Conservation (phyloP, 139 green algal species). For the Chlorella ohadii region DNA sequence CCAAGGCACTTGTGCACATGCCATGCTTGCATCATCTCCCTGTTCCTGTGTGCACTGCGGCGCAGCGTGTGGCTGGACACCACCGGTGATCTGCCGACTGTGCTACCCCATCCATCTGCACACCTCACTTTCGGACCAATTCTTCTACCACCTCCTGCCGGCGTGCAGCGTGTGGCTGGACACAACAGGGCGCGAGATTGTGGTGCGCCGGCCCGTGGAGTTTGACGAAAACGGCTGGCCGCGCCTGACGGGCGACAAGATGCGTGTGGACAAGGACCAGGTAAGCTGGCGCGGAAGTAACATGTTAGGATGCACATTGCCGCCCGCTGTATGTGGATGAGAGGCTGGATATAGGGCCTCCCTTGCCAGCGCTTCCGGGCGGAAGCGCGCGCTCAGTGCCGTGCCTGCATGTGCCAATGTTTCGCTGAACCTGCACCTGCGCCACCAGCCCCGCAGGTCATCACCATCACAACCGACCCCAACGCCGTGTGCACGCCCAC, state of each 20-base stretch:
- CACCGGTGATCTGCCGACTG: too few species aligned
- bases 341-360: too few species aligned
- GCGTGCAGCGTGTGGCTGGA: constrained; percentile 85
- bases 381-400: too few species aligned
- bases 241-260: constrained; percentile 5
- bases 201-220: constrained; percentile 39
- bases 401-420: too few species aligned
- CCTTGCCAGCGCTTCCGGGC: too few species aligned
- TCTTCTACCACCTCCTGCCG: neutral
- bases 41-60: neutral
- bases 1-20: too few species aligned
- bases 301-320: too few species aligned
- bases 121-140: too few species aligned
- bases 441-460: constrained; percentile 5
- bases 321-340: too few species aligned
- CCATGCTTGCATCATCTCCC: neutral
- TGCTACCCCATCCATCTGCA: too few species aligned
- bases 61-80: constrained; percentile 87
- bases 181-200: constrained; percentile 71
- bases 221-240: constrained; percentile 71
- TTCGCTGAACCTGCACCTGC: too few species aligned
- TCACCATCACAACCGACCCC: constrained; percentile 75
- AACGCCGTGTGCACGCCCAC: constrained; percentile 41
- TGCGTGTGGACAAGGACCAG: neutral
- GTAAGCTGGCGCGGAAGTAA: neutral